Evolutionary conservation across 1,284 basidiomycete genomes (phyloP), one percentile per base, ranked within the genome.

Genomic region (Tilletia walkeri): DNA sequence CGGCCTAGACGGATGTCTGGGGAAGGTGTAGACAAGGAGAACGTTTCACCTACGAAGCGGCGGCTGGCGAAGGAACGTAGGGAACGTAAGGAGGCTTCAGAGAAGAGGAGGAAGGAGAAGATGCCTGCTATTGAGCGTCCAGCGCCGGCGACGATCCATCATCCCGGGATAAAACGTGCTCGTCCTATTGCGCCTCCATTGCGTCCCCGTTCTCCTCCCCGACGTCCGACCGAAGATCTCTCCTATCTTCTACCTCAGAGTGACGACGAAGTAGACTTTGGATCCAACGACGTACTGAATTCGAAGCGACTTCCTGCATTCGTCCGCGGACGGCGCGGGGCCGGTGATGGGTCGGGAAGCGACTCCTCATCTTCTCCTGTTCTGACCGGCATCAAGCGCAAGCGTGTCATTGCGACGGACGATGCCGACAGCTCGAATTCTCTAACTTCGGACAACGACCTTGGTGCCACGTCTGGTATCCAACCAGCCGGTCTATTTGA

Each of bases 1-100:
- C 50, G n/a, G 24, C 49, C 24, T 71, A 70, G 4, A 70, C 72
- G 2, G 70, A 68, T 68, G 72, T 70, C 67, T 4, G 34, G 3
- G 18, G 59, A 36, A 3, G 12, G 34, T 20, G 10, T 24, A 18
- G 48, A 49, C 39, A 67, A 50, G 59, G 48, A 53, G 48, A 50
- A 67, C 20, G 4, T 39, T 9, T 63, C 59, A 16, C 59, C 59
- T 16, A 39, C 18, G 4, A n/a, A 63, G 14, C 34, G 34, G 18
- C 2, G 7, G 50, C 16, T 53, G 6, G 50, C 16, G 6, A 39
- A 54, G 34, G 48, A 50, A 61, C 18, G 48, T 14, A 30, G 7
- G 20, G 16, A 49, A 34, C 6, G 45, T 39, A 50, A 50, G 48
- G 18, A 67, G 48, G 24, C 20, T 16, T 24, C 14, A 39, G 59